Evolutionary conservation across 176 grass and related monocot genomes (phyloP), one percentile per base, ranked within the genome.

Genomic region (Tillandsia leiboldiana): DNA sequence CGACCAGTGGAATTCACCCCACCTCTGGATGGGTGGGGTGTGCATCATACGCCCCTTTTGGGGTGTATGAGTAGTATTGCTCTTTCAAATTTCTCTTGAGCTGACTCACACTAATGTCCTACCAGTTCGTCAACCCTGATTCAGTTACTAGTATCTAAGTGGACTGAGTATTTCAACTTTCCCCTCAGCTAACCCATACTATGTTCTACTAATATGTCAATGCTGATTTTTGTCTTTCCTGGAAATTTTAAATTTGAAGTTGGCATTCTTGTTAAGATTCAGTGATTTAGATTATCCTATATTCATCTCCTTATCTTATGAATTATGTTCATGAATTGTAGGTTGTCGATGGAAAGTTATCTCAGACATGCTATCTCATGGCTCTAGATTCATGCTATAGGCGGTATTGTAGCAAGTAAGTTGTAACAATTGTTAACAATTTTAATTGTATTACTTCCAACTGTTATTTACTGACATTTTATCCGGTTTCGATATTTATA

Each of bases 271-370:
- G 17, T 56, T 50, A 29, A 73, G 53, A 69, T 29, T 23, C 12
- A 14, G 3, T 66, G 28, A 10, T 7, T 23, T 3, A 42, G 28
- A 14, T 66, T 66, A 0, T 66, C 6, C 10, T 27, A 29, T 48
- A 5, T 42, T 27, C 13, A 42, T 74, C 15, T 67, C 52, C 71
- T 23, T 1, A 14, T 18, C 52, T 61, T 13, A 23, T 68, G 48
- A 70, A 62, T 75, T 42, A 42, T 18, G 20, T 66, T 18, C 51
- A 53, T 8, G 69, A 11, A 4, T 20, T 80, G 48, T 77, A 99
- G 94, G 94, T 99, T 79, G 94, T 99, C 56, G 94, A 99, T 86
- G 94, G 94, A 67, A 99, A 99, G 71, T 72, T 99, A 72, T 93
- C 89, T 49, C 94, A 99, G 71, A 93, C 90, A 80, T 99, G 94